These are phyloP conservation scores for Nicotiana obtusifolia DNA, from an alignment of 257 asterid genomes.

Conservation along the genomic window DNA sequence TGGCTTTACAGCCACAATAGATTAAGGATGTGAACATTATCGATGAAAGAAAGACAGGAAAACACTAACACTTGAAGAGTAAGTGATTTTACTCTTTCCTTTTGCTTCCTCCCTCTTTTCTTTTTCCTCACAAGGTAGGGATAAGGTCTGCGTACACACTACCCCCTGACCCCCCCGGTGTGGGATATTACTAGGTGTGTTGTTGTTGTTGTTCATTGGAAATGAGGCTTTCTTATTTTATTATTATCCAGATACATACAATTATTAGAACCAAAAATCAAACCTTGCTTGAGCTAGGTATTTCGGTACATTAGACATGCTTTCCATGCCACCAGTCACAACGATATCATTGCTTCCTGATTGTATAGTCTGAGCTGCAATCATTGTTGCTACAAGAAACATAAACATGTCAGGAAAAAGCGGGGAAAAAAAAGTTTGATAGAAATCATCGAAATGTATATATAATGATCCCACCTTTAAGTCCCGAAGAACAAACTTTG, in stretches of 20 bases:
- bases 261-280: conserved; percentile 9
- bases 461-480: conserved; percentile 63
- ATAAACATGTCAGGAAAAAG: conserved; percentile 11
- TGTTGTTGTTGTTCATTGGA: neutral
- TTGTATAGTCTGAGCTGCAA: conserved; percentile 81
- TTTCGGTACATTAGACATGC: conserved; percentile 96
- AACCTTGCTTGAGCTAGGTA: conserved; percentile 73
- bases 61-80: neutral
- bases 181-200: too few species aligned
- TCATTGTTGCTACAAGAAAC: conserved; percentile 62
- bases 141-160: too few species aligned
- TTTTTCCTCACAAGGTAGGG: too few species aligned
- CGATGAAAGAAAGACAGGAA: neutral
- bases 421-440: neutral
- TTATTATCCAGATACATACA: neutral
- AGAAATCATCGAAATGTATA: neutral
- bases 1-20: neutral
- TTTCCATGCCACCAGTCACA: conserved; percentile 95
- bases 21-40: neutral
- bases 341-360: conserved; percentile 77
- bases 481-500: conserved; percentile 94
- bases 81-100: neutral
- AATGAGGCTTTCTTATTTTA: neutral
- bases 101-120: neutral
- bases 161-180: too few species aligned